Base-by-base conservation (phyloP, 306 rosid species). In the Quercus parvula region DNA sequence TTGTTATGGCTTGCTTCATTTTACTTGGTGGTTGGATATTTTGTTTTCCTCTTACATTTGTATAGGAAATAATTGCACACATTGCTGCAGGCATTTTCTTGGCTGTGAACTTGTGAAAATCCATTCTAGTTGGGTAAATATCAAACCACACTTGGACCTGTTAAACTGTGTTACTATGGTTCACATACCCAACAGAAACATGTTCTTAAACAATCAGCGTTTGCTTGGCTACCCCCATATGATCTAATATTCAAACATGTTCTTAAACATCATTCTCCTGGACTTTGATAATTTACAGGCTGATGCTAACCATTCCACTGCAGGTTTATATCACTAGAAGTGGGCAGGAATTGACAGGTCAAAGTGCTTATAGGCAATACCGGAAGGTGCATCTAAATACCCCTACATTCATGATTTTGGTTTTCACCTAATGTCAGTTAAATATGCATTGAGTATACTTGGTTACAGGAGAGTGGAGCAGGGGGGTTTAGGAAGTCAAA, bases 241-340 rank as follows among this genome's bases (percentile, higher is more conserved):
- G 24, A 27, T 27, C 68, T 27, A 22, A 62, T 62, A 6, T 27
- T 62, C 30, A 10, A 10, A n/a, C n/a, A 13, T 58, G 27, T 10
- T n/a, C 28, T 2, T 46, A 55, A 30, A 30, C 25, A n/a, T 15
- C 1, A 14, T 4, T 63, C 56, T 41, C 12, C 41, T 46, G 49
- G 56, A 24, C 22, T 76, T 76, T 3, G 5, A 52, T 64, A 18
- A 22, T 46, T 5, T 33, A 14, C 25, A 24, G 67, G 75, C 73
- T 68, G 67, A 71, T 56, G 41, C 79, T 79, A 87, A 79, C 75
- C 55, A 51, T 71, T 74, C 51, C 71, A 24, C 73, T 70, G 71
- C 85, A 94, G 98, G 97, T 92, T 74, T 92, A 94, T 88, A 91
- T 88, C 67, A 86, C 81, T 83, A 87, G 85, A 87, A 78, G 59